A percentile compares a stretch with the other conserved stretches of the same genome.
These are phyloP conservation scores for Durusdinium trenchii DNA, from an alignment of 73 alveolate species.

Conservation along the genomic window DNA sequence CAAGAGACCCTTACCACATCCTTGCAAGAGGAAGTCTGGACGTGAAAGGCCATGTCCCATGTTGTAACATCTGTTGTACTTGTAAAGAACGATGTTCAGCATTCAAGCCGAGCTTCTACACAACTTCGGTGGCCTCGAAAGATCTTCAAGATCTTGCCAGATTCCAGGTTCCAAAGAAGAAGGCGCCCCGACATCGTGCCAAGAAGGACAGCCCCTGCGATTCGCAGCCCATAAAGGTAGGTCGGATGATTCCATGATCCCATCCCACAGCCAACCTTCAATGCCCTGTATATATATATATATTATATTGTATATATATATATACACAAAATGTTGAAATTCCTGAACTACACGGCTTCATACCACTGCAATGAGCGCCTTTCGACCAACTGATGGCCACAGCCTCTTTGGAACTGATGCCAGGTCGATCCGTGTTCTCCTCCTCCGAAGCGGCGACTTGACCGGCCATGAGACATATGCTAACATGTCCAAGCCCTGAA, in stretches of 20 bases:
- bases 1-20: constrained; percentile 74
- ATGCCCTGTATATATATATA: too few relatives aligned
- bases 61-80: too few relatives aligned
- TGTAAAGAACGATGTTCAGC: too few relatives aligned
- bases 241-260: too few relatives aligned
- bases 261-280: too few relatives aligned
- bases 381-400: constrained; percentile 71
- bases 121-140: constrained; percentile 81
- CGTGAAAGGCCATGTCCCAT: too few relatives aligned
- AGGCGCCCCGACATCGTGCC: constrained; percentile 71
- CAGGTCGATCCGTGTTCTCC: constrained; percentile 10
- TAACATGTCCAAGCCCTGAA: too few relatives aligned
- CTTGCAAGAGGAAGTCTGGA: background rate
- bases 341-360: too few relatives aligned
- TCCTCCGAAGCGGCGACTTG: constrained; percentile 9
- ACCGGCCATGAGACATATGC: too few relatives aligned
- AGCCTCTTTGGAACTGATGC: constrained; percentile 72
- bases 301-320: too few relatives aligned
- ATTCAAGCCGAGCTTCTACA: constrained; percentile 1
- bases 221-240: too few relatives aligned
- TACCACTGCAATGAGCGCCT: background rate
- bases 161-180: constrained; percentile 23
- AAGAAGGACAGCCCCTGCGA: constrained; percentile 34
- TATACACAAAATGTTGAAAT: too few relatives aligned
- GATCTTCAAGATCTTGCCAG: constrained; percentile 3